Evolutionary conservation across 768 basidiomycete genomes (phyloP), one percentile per base, ranked within the genome.

Genomic region (Plicaturopsis crispa): DNA sequence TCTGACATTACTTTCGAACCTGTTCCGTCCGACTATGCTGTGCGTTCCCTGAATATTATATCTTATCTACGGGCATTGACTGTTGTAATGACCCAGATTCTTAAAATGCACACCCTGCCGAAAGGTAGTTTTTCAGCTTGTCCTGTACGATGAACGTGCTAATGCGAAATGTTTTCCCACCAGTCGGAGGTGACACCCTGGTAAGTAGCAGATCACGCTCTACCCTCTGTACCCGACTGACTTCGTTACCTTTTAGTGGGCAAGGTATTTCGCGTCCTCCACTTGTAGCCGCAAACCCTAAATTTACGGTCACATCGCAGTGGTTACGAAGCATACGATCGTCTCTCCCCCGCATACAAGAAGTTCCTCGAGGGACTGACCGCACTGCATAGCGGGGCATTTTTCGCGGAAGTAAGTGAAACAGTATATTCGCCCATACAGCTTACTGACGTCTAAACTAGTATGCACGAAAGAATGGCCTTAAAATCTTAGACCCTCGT

Each of bases 291-390:
- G 14, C 8, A 28, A 8, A 28, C 26, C 10, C 26, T 8, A 28
- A 28, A 28, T 28, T 8, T 28, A 28, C 10, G 8, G 26, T 8
- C 26, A 28, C 8, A 14, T 28, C 14, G 26, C 26, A 28, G 56
- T 41, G 73, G 64, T 3, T 81, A 79, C 46, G 77, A 78, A 49
- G 78, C 75, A 6, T 83, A 80, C 55, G 75, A 78, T 53, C 61
- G 72, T 12, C 67, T 83, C 17, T 78, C 77, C 1, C 74, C 75
- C 6, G 61, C 69, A 4, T 67, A 66, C 42, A 58, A 66, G 35
- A 62, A 59, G 24, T 78, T 78, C 54, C 59, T 81, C 31, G 75
- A 79, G 49, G 72, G 73, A 6, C 56, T 81, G 11, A 75, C 71
- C 1, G 79, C 79, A 0, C 52, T 69, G 2, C 78, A 81, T 47